phyloP scores from a whole-genome alignment of 805 yeast species.

The Candida sonorensis region DNA sequence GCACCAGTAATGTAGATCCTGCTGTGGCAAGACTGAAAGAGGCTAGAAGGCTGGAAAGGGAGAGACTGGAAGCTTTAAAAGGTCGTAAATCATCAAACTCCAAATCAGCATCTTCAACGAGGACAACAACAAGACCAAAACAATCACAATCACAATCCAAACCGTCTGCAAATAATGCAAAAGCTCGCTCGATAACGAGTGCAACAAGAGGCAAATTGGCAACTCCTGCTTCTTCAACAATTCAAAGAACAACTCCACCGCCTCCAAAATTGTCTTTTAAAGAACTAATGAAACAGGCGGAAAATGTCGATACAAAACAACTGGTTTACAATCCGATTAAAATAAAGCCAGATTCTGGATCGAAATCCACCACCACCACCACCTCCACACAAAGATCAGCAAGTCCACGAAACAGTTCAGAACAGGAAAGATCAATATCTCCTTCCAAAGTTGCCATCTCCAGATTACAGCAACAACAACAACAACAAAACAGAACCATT shows the following conservation, averaged over 20 bases:
- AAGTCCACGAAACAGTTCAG: too few species aligned
- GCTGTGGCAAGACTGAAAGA: slow-evolving; percentile 67
- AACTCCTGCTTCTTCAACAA: slow-evolving; percentile 3
- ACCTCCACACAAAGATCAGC: too few species aligned
- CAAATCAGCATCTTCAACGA: slow-evolving; percentile 4
- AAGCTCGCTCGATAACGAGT: slow-evolving; percentile 4
- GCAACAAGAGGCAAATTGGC: slow-evolving; percentile 2
- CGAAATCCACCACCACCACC: too few species aligned
- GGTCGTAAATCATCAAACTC: slow-evolving; percentile 11
- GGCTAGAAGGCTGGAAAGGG: slow-evolving; percentile 50
- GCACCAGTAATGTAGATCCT: slow-evolving; percentile 41
- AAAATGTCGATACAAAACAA: slow-evolving; percentile 44
- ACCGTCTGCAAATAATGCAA: neutral
- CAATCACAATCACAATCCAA: neutral
- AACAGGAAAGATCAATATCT: too few species aligned
- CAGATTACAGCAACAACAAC: too few species aligned
- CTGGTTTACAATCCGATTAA: slow-evolving; percentile 27
- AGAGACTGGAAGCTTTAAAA: slow-evolving; percentile 30
- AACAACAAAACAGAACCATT: too few species aligned
- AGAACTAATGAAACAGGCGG: slow-evolving; percentile 67
- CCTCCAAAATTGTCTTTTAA: slow-evolving; percentile 49
- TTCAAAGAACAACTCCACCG: slow-evolving; percentile 12
- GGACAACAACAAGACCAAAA: slow-evolving; percentile 2
- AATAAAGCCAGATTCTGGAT: slow-evolving; percentile 1
- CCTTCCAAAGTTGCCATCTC: too few species aligned